A percentile compares a stretch with the other conserved stretches of the same genome.
These are phyloP conservation scores for Asterophora parasitica DNA, from an alignment of 768 basidiomycete genomes.

Conservation along the genomic window DNA sequence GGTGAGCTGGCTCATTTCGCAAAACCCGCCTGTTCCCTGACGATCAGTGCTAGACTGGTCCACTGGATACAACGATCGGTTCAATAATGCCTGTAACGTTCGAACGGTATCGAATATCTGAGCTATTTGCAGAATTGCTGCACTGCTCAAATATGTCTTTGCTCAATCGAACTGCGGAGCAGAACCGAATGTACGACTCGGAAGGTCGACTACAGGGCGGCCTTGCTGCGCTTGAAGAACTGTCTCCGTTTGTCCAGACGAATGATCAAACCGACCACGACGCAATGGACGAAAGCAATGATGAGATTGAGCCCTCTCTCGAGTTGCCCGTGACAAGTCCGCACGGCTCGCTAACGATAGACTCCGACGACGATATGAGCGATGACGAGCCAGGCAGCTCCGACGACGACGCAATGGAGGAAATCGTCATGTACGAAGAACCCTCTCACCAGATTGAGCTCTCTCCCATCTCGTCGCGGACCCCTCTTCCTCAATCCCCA, in stretches of 20 bases:
- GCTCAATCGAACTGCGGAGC: conserved; percentile 74
- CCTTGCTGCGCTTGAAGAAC: conserved; percentile 73
- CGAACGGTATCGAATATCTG: conserved; percentile 94
- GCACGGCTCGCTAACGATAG: conserved; percentile 43
- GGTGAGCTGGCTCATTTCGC: conserved; percentile 41
- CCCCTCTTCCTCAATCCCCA: conserved; percentile 30
- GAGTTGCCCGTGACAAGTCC: conserved; percentile 64
- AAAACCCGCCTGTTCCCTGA: conserved; percentile 2
- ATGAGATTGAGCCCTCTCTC: conserved; percentile 57
- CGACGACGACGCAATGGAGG: conserved; percentile 79
- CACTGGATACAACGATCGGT: conserved; percentile 71
- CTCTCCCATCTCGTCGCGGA: conserved; percentile 22
- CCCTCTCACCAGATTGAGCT: conserved; percentile 31
- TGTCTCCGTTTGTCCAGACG: conserved; percentile 78
- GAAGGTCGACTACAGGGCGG: conserved; percentile 89
- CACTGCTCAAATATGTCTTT: conserved; percentile 99
- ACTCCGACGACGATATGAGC: conserved; percentile 79
- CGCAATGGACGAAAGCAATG: conserved; percentile 52
- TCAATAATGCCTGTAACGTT: conserved; percentile 78
- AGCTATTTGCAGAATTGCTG: conserved; percentile 92
- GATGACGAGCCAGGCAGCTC: conserved; percentile 67
- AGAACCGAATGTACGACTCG: conserved; percentile 67
- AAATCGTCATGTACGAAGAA: conserved; percentile 74
- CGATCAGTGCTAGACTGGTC: conserved; percentile 46
- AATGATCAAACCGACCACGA: conserved; percentile 51